Conservation (phyloP, 2,329 filamentous ascomycete species). For the Eutypella sp. region DNA sequence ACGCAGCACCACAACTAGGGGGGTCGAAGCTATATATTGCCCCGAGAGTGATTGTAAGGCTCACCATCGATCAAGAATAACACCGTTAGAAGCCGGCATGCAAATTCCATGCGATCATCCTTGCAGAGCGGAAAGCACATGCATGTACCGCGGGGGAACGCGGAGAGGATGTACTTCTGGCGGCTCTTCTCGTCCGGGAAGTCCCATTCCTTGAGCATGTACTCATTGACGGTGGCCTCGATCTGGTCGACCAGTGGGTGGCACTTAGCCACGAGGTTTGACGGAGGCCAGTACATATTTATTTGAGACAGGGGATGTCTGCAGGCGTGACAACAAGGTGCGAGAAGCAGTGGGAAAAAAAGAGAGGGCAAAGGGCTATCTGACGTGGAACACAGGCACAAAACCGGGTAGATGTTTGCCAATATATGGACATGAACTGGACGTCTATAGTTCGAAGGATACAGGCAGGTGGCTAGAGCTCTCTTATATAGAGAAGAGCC, state of each 20-base stretch:
- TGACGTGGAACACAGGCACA: too few species aligned
- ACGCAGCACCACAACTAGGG: conserved; percentile 3
- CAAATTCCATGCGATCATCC: conserved; percentile 34
- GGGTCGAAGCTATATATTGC: neutral
- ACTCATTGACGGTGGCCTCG: conserved; percentile 30
- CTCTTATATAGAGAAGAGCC: too few species aligned
- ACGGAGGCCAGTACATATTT: neutral
- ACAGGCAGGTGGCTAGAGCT: too few species aligned
- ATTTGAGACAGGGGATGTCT: too few species aligned
- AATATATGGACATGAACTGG: too few species aligned
- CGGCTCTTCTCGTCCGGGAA: conserved; percentile 27
- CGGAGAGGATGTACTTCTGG: conserved; percentile 28
- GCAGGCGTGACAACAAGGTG: too few species aligned
- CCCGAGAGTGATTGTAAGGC: conserved; percentile 1
- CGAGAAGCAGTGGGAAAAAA: too few species aligned
- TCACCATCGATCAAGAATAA: conserved; percentile 39
- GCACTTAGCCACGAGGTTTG: neutral
- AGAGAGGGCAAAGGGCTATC: too few species aligned
- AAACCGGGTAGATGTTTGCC: too few species aligned
- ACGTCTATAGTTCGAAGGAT: too few species aligned
- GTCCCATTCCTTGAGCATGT: conserved; percentile 33
- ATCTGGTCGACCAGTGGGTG: conserved; percentile 24
- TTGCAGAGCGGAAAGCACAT: conserved; percentile 31
- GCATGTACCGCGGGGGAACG: conserved; percentile 33
- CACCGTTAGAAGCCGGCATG: conserved; percentile 33